Percentiles rank a stretch among this genome's conserved stretches.
phyloP scores from a whole-genome alignment of 768 basidiomycete species.

The Pleurotus pulmonarius region DNA sequence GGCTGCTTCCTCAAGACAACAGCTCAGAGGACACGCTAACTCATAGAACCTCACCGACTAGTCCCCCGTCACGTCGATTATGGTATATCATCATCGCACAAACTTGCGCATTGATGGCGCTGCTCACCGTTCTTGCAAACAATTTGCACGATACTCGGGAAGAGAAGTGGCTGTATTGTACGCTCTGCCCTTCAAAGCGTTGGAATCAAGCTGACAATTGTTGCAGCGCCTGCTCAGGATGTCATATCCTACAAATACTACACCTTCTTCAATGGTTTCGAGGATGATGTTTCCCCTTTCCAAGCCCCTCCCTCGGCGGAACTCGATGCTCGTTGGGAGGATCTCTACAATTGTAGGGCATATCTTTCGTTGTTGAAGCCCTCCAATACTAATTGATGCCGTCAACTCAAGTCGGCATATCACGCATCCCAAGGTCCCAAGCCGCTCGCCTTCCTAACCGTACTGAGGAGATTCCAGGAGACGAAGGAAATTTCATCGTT shows the following conservation, averaged over 20 bases:
- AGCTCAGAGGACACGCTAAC: neutral
- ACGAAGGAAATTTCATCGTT: constrained; percentile 16
- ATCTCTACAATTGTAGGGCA: constrained; percentile 13
- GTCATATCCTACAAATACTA: neutral
- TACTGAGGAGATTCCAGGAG: constrained; percentile 17
- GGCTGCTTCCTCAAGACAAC: neutral
- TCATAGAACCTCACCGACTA: neutral
- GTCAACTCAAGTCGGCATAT: constrained; percentile 7
- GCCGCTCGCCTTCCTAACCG: constrained; percentile 16
- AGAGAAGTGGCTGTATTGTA: neutral
- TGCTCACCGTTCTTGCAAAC: neutral
- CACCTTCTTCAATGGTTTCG: neutral
- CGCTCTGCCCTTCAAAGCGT: neutral
- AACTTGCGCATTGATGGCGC: neutral
- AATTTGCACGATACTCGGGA: neutral
- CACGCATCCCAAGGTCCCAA: constrained; percentile 14
- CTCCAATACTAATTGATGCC: too few relatives aligned
- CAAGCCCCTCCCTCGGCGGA: constrained; percentile 12
- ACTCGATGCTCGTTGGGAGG: constrained; percentile 17
- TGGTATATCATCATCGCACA: neutral
- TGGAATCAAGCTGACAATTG: neutral
- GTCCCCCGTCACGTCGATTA: neutral
- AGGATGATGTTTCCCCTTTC: neutral
- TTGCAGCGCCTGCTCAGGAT: neutral
- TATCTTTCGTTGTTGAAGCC: neutral